Evolutionary conservation across 208 protist genomes (phyloP), one percentile per base, ranked within the genome.

Genomic region (Crithidia brevicula): DNA sequence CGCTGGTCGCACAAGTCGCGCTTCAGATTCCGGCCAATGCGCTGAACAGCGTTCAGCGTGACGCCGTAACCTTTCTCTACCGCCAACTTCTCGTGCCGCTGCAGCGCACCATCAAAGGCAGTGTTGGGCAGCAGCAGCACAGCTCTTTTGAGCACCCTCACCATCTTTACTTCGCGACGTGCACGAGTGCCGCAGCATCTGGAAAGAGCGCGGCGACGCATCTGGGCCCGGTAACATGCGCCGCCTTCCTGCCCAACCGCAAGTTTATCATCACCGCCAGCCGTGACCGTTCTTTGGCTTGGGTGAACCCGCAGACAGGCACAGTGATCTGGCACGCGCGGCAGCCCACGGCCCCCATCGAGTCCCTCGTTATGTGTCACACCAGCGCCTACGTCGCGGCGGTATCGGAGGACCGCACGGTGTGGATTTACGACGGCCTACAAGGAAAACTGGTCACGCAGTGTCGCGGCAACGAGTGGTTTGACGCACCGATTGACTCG

Each of bases 371-470:
- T 4, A 46, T 74, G 42, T 62, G 65, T 60, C 61, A 77, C 47
- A 96, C 87, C 18, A 88, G 82, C 46, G 74, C 80, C 25, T 96
- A 96, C 65, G 77, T 90, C 10, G 74, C 78, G 7, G 79, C 73
- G 20, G 50, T 92, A n/a, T 78, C 85, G 8, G 76, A 81, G 52
- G 86, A 94, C 50, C 88, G 88, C 46, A 81, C 75, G 3, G 54
- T 92, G 43, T 84, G 81, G 56, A 67, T 96, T 27, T 92, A 85
- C 67, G 91, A 96, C 70, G 83, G 82, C 15, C 59, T 79, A 16
- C 68, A 77, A 33, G 81, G 88, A 46, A 82, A 81, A 30, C 58
- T 93, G 3, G 78, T 96, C 11, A 86, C 91, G 43, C 72, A 76
- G 36, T 70, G 16, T 42, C 62, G 75, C 16, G 81, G 80, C 43